These are phyloP conservation scores for Daldinia sp. DNA, from an alignment of 2,329 filamentous ascomycete genomes.

Conservation along the genomic window DNA sequence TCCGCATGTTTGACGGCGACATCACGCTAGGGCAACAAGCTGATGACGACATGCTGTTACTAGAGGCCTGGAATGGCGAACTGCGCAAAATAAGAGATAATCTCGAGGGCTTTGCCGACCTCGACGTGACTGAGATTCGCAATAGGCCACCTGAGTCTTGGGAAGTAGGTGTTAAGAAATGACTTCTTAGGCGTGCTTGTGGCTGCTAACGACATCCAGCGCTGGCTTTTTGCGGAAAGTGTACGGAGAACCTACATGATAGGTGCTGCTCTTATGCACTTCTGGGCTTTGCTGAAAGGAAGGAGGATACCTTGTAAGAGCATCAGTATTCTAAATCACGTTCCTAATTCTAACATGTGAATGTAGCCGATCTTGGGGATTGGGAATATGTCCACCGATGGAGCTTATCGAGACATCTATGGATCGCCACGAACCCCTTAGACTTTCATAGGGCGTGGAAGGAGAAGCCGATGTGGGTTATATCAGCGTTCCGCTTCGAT, in stretches of 20 bases:
- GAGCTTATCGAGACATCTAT: conserved; percentile 54
- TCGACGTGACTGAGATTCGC: conserved; percentile 39
- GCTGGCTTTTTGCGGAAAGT: conserved; percentile 55
- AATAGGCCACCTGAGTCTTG: conserved; percentile 52
- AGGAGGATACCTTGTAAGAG: conserved; percentile 37
- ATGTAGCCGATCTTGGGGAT: conserved; percentile 26
- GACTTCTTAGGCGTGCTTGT: background rate
- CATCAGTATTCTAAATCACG: background rate
- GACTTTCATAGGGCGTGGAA: conserved; percentile 55
- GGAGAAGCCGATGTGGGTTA: conserved; percentile 38
- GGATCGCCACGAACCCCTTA: conserved; percentile 52
- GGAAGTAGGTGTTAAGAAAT: conserved; percentile 47
- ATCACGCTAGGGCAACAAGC: conserved; percentile 51
- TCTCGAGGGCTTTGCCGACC: conserved; percentile 44
- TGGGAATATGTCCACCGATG: conserved; percentile 41
- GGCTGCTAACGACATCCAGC: conserved; percentile 23
- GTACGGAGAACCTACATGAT: conserved; percentile 51
- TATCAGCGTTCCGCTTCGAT: conserved; percentile 36
- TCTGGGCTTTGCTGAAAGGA: conserved; percentile 47
- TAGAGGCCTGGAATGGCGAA: conserved; percentile 50
- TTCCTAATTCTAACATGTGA: background rate
- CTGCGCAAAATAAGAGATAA: conserved; percentile 48
- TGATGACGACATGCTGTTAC: conserved; percentile 50
- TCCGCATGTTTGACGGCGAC: conserved; percentile 56
- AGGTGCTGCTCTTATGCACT: conserved; percentile 45